Percentiles rank a stretch among this genome's conserved stretches.
Conservation (phyloP, 1,284 basidiomycete genomes). For the Moesziomyces parantarcticus region DNA sequence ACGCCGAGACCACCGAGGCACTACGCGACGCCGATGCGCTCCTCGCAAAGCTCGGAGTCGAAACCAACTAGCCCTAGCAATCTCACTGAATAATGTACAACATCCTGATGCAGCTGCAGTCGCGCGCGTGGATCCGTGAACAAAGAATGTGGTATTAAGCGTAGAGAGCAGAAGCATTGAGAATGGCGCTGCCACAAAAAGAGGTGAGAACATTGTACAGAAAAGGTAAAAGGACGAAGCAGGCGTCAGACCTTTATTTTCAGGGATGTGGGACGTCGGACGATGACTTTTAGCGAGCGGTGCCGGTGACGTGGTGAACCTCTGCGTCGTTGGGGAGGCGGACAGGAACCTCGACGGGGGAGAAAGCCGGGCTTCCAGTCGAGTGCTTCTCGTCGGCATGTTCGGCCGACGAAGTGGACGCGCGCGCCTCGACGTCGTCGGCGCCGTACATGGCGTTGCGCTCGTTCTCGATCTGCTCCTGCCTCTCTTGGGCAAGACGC, state of each 20-base stretch:
- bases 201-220: neutral
- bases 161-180: too few species aligned
- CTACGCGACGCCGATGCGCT: constrained; percentile 24
- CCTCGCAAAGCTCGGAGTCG: constrained; percentile 27
- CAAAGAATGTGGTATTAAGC: neutral
- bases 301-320: constrained; percentile 8
- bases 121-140: neutral
- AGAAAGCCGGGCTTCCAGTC: constrained; percentile 25
- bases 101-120: neutral
- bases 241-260: neutral
- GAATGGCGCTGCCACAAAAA: neutral
- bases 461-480: constrained; percentile 50
- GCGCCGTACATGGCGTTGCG: constrained; percentile 45
- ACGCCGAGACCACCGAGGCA: constrained; percentile 8
- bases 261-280: neutral
- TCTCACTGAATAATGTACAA: neutral
- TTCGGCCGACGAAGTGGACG: constrained; percentile 19
- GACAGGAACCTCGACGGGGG: constrained; percentile 25
- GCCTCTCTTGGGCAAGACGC: constrained; percentile 41
- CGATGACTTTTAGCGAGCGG: constrained; percentile 11
- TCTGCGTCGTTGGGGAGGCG: constrained; percentile 13
- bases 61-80: constrained; percentile 2
- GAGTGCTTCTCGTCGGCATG: constrained; percentile 41
- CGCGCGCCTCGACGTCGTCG: constrained; percentile 45
- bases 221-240: constrained; percentile 4